Conservation (phyloP, 768 basidiomycete genomes). For the Inosperma sp. region DNA sequence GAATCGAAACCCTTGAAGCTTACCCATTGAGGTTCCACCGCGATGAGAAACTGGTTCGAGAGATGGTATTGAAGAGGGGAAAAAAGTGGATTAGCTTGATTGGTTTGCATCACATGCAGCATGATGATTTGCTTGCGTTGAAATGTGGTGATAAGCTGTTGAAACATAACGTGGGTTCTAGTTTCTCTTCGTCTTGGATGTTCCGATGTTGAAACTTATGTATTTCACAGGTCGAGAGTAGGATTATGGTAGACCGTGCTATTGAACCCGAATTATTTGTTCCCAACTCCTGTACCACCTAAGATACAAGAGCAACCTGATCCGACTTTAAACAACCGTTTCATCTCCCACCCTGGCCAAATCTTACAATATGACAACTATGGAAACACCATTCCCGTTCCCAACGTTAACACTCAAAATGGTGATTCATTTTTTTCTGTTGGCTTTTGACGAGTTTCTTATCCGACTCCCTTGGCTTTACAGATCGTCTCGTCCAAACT, state of each 20-base stretch:
- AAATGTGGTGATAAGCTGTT: conserved; percentile 33
- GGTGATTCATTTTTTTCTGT: neutral
- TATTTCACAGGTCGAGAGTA: conserved; percentile 42
- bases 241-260: conserved; percentile 59
- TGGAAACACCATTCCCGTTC: conserved; percentile 19
- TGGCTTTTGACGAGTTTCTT: neutral
- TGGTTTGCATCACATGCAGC: conserved; percentile 54
- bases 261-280: conserved; percentile 49
- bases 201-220: neutral
- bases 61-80: conserved; percentile 42
- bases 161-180: conserved; percentile 45
- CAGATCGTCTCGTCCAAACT: conserved; percentile 15
- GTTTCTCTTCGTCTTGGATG: too few species aligned
- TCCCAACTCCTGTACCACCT: conserved; percentile 36
- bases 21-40: conserved; percentile 53
- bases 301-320: conserved; percentile 20
- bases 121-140: conserved; percentile 47
- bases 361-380: conserved; percentile 12
- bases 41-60: conserved; percentile 38
- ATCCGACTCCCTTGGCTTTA: neutral
- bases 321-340: conserved; percentile 4
- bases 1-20: conserved; percentile 46
- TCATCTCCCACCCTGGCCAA: conserved; percentile 9
- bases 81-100: conserved; percentile 52
- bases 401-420: conserved; percentile 1